Evolutionary conservation across 768 basidiomycete species (phyloP), one percentile per base, ranked within the genome.

Genomic region (Gloeopeniophorella convolvens): DNA sequence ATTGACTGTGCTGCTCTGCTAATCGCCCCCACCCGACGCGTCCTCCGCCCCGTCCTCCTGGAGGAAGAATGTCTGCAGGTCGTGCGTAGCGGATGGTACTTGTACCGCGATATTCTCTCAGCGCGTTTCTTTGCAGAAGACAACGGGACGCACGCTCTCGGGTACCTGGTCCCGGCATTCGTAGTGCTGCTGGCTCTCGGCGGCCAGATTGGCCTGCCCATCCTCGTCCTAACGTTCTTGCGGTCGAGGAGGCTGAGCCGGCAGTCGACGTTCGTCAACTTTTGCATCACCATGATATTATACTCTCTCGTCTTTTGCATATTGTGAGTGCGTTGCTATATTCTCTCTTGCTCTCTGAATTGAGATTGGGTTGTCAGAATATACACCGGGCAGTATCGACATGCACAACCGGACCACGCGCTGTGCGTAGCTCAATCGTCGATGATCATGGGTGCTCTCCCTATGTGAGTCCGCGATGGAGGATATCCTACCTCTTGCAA

Each of bases 251-350:
- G 66, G 35, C 61, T 72, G 23, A 62, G 66, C 31, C 72, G 75
- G 47, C 76, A 74, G 45, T 75, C 78, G 1, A 73, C 73, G 1
- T 68, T 81, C 56, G 62, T 80, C 51, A 82, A 82, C 52, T 75
- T 81, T 53, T 80, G 77, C 49, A 45, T 75, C n/a, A 69, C 74
- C 39, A 78, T 78, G 77, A 70, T 75, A 9, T 56, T 81, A 34
- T 79, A 73, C 57, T 80, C 80, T 5, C 59, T 80, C 49, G 65
- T 70, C 27, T 76, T 73, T 58, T 74, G 69, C 57, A 52, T 82
- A 16, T 59, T 72, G 81, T 80, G 54, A 65, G 80, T 65, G 10
- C 27, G 35, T n/a, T 26, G 11, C 11, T 24, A 28, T 28, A 9
- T 32, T 24, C n/a, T 16, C 31, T 4, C 21, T n/a, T 13, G 5